Evolutionary conservation across 306 rosid genomes (phyloP).

Genomic region (Sicyos edulis): DNA sequence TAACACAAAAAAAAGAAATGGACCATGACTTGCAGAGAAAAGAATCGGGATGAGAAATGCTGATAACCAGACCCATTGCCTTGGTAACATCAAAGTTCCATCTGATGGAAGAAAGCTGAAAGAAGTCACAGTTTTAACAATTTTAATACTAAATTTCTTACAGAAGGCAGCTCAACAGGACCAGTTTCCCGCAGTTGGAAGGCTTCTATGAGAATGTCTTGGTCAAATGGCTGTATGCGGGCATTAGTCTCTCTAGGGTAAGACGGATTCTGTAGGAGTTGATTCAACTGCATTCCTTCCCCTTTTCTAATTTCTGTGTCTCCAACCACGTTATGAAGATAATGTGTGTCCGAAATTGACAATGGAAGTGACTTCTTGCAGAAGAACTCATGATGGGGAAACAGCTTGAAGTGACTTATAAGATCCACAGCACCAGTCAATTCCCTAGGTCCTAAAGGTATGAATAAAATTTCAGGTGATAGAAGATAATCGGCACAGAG

Average conservation of each 20-base stretch:
- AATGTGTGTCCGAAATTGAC: slow-evolving; percentile 80
- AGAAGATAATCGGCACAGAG: not conserved
- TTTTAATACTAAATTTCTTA: slow-evolving; percentile 38
- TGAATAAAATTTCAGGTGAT: slow-evolving; percentile 14
- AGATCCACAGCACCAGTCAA: slow-evolving; percentile 92
- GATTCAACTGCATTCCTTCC: slow-evolving; percentile 95
- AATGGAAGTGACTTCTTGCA: slow-evolving; percentile 90
- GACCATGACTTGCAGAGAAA: slow-evolving; percentile 9
- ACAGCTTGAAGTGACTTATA: slow-evolving; percentile 75
- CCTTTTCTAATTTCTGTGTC: slow-evolving; percentile 95
- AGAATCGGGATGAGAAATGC: slow-evolving; percentile 7
- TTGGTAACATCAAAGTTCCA: slow-evolving; percentile 16
- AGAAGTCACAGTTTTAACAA: not conserved
- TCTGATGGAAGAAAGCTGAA: slow-evolving; percentile 18
- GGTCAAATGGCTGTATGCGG: slow-evolving; percentile 73
- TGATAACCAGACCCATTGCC: slow-evolving; percentile 12
- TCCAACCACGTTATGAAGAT: slow-evolving; percentile 81
- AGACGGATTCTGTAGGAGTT: slow-evolving; percentile 71
- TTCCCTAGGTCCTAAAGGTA: slow-evolving; percentile 77
- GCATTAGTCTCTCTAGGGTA: slow-evolving; percentile 57
- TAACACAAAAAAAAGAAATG: slow-evolving; percentile 24
- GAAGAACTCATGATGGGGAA: slow-evolving; percentile 80
- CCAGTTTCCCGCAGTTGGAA: slow-evolving; percentile 76
- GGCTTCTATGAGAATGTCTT: slow-evolving; percentile 74
- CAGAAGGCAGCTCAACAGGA: slow-evolving; percentile 76